phyloP scores from a whole-genome alignment of 805 yeast genomes.

The Cyberlindnera americana region DNA sequence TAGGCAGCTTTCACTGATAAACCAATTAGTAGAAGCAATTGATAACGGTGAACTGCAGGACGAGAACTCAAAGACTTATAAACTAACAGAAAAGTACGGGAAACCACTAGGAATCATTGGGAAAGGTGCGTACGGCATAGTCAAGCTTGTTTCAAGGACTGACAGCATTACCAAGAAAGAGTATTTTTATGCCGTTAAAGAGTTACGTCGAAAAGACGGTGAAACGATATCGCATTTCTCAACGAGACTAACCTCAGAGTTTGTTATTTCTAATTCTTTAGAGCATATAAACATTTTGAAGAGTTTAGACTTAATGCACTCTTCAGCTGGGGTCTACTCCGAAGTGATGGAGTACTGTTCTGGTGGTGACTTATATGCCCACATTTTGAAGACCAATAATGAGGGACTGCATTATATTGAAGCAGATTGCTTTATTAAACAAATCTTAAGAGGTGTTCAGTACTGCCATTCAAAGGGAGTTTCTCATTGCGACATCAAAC shows the following conservation, averaged over 20 bases:
- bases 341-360: conserved; percentile 97
- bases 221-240: conserved; percentile 94
- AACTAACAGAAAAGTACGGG: conserved; percentile 46
- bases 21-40: conserved; percentile 44
- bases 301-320: conserved; percentile 76
- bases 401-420: conserved; percentile 57
- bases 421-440: conserved; percentile 88
- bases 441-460: conserved; percentile 73
- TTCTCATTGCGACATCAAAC: conserved; percentile 90
- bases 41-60: conserved; percentile 37
- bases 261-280: conserved; percentile 77
- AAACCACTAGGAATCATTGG: conserved; percentile 61
- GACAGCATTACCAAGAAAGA: conserved; percentile 75
- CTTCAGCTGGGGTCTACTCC: conserved; percentile 65
- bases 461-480: conserved; percentile 91
- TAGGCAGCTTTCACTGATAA: conserved; percentile 45
- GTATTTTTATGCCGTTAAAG: conserved; percentile 92
- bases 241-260: conserved; percentile 88
- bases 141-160: conserved; percentile 84
- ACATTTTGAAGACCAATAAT: conserved; percentile 49
- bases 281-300: conserved; percentile 74
- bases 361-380: conserved; percentile 72
- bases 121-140: conserved; percentile 98
- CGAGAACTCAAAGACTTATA: conserved; percentile 32
- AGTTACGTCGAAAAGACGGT: conserved; percentile 93